phyloP scores from a whole-genome alignment of 768 basidiomycete genomes.

The Gyrodon lividus region DNA sequence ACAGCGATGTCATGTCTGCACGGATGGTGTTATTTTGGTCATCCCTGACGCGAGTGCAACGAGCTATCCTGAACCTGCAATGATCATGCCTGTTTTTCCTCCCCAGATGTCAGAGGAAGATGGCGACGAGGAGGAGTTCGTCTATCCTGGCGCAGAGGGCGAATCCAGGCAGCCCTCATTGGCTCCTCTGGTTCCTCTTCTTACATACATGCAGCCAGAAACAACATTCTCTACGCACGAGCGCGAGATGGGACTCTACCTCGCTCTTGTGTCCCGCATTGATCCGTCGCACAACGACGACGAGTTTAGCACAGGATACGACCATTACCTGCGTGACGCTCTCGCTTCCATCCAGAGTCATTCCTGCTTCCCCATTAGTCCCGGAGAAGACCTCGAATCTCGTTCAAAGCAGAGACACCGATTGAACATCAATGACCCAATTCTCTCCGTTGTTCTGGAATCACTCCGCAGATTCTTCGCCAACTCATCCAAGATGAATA shows the following conservation, averaged over 20 bases:
- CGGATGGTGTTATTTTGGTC: conserved; percentile 69
- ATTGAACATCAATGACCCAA: conserved; percentile 75
- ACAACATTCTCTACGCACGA: conserved; percentile 80
- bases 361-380: conserved; percentile 49
- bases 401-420: conserved; percentile 59
- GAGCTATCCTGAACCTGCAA: conserved; percentile 62
- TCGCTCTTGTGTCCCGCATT: conserved; percentile 73
- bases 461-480: conserved; percentile 77
- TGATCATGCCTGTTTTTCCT: conserved; percentile 29
- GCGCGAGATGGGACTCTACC: conserved; percentile 80
- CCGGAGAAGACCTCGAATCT: conserved; percentile 40
- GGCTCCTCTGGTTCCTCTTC: conserved; percentile 19
- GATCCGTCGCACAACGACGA: conserved; percentile 69
- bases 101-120: conserved; percentile 34
- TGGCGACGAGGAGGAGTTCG: conserved; percentile 51
- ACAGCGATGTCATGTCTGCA: conserved; percentile 61
- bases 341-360: conserved; percentile 65
- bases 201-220: conserved; percentile 59
- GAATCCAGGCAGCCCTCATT: conserved; percentile 15
- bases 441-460: conserved; percentile 70
- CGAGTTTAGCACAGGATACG: conserved; percentile 81
- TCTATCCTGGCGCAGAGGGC: conserved; percentile 38
- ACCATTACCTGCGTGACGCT: conserved; percentile 80
- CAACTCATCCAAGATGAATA: conserved; percentile 83
- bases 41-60: conserved; percentile 72